Percentiles rank a stretch among this genome's conserved stretches.
Evolutionary conservation across 2,329 filamentous ascomycete genomes (phyloP).

Genomic region (Pseudodiploospora longispora): DNA sequence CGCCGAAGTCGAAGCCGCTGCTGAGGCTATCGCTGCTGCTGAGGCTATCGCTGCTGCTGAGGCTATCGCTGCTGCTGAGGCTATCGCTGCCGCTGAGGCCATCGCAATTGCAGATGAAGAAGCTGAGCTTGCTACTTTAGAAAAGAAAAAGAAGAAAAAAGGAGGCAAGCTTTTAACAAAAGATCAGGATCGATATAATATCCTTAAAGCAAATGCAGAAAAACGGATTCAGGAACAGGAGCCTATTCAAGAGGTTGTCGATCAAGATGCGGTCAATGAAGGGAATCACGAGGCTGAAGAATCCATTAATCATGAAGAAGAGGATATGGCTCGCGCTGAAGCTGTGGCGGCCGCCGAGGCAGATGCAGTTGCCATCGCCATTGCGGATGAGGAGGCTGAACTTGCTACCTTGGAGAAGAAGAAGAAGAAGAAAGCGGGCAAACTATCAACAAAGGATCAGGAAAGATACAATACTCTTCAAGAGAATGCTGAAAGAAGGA

Average conservation of each 20-base stretch:
- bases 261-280: too few species aligned
- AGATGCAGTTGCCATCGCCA: slow-evolving; percentile 9
- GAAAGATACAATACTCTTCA: slow-evolving; percentile 34
- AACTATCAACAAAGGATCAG: slow-evolving; percentile 35
- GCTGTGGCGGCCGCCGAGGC: slow-evolving; percentile 15
- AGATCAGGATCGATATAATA: slow-evolving; percentile 36
- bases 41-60: slow-evolving; percentile 15
- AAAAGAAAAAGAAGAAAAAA: slow-evolving; percentile 43
- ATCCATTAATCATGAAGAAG: slow-evolving; percentile 14
- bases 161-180: slow-evolving; percentile 33
- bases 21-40: slow-evolving; percentile 11
- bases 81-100: slow-evolving; percentile 15
- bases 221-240: slow-evolving; percentile 27
- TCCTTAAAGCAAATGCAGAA: slow-evolving; percentile 25
- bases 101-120: slow-evolving; percentile 22
- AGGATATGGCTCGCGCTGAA: slow-evolving; percentile 15
- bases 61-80: slow-evolving; percentile 17
- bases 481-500: slow-evolving; percentile 25
- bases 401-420: slow-evolving; percentile 36
- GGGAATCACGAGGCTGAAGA: slow-evolving; percentile 13
- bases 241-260: too few species aligned
- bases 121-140: slow-evolving; percentile 31
- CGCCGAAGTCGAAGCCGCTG: too few species aligned
- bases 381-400: slow-evolving; percentile 27
- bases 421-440: slow-evolving; percentile 38